These are phyloP conservation scores for Nymphaea thermarum DNA, from an alignment of 164 flowering plant species.

Conservation along the genomic window DNA sequence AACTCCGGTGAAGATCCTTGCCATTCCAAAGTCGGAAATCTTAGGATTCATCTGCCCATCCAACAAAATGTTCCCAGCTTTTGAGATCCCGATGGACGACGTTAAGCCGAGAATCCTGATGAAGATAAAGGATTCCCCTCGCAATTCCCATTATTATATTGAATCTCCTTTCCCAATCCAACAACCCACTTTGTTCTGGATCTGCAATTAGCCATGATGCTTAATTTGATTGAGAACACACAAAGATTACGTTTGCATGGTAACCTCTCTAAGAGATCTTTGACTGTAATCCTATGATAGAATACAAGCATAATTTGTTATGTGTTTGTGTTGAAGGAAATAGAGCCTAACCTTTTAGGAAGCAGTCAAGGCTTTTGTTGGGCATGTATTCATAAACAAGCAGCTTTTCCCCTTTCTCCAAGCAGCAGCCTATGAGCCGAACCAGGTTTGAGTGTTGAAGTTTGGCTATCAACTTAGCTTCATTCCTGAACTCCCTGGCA, in stretches of 20 bases:
- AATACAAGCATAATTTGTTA: too few relatives aligned
- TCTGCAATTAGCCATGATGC: not conserved
- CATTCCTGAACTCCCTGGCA: constrained; percentile 2
- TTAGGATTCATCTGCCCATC: constrained; percentile 19
- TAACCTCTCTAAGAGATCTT: too few relatives aligned
- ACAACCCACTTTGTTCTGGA: not conserved
- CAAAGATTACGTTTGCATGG: too few relatives aligned
- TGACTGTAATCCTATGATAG: too few relatives aligned
- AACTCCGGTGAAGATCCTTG: constrained; percentile 11
- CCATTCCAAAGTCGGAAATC: constrained; percentile 25
- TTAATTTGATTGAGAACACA: too few relatives aligned
- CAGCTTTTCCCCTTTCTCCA: not conserved
- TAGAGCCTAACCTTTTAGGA: not conserved
- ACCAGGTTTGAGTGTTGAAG: constrained; percentile 1
- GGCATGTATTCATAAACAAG: constrained; percentile 5
- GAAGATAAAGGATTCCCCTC: constrained; percentile 20
- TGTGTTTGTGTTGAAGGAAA: too few relatives aligned
- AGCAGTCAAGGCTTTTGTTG: not conserved
- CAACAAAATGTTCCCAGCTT: constrained; percentile 21
- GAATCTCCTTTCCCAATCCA: constrained; percentile 10
- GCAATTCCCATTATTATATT: constrained; percentile 15
- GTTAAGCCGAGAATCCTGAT: constrained; percentile 11
- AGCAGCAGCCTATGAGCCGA: not conserved
- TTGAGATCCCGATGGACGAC: constrained; percentile 25
- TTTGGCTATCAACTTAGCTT: not conserved